Conservation (phyloP, 2,329 filamentous ascomycete species). For the Colletotrichum sublineola region DNA sequence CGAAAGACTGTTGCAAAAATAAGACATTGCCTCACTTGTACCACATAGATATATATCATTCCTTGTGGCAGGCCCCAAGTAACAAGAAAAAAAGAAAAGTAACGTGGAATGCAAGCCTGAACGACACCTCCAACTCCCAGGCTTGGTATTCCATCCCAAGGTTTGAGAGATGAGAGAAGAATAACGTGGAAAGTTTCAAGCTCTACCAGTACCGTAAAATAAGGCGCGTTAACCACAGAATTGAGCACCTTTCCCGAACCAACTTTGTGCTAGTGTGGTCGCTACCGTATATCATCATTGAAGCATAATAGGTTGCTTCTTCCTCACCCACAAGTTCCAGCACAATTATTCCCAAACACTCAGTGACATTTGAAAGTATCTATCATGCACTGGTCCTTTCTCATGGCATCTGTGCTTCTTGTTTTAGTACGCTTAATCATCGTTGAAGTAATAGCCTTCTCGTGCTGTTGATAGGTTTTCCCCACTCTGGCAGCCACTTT, state of each 20-base stretch:
- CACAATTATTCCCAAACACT: neutral
- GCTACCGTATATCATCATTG: neutral
- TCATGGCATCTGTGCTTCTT: neutral
- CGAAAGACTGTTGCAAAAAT: too few species aligned
- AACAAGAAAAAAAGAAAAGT: too few species aligned
- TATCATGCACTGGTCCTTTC: neutral
- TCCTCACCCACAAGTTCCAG: neutral
- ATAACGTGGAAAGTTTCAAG: neutral
- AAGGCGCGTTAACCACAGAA: neutral
- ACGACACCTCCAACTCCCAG: neutral
- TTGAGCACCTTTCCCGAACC: neutral
- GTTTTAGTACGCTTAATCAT: too few species aligned
- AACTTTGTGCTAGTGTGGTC: rapidly evolving
- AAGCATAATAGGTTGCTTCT: neutral
- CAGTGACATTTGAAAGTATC: neutral
- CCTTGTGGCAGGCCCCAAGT: too few species aligned
- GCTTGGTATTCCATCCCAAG: too few species aligned
- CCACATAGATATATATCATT: too few species aligned
- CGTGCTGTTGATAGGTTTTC: neutral
- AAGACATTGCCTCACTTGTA: too few species aligned
- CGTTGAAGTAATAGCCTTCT: neutral
- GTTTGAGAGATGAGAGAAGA: neutral
- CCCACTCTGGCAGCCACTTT: neutral
- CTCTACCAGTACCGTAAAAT: neutral
- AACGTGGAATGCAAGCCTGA: neutral